A percentile compares a stretch with the other conserved stretches of the same genome.
Evolutionary conservation across 192 early-diverging fungal genomes (phyloP).

Genomic region (Oehlia diaphana): DNA sequence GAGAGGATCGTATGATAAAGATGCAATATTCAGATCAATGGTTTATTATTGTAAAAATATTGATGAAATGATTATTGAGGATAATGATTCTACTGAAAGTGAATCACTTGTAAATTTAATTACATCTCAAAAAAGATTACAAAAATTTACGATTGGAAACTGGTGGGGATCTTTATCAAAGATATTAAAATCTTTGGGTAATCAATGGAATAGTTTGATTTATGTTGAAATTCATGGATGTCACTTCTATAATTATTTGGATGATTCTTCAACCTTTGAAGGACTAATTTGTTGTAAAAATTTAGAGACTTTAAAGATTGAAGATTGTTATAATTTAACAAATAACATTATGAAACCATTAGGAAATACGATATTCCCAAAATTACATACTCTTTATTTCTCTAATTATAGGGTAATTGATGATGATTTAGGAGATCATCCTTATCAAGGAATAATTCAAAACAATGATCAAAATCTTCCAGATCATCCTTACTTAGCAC

Average conservation of each 20-base stretch:
- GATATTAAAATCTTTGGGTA: not conserved
- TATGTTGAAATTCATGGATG: not conserved
- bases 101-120: not conserved
- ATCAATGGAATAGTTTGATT: not conserved
- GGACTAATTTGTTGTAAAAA: not conserved
- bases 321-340: not conserved
- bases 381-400: not conserved
- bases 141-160: not conserved
- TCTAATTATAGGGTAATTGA: not conserved
- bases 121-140: not conserved
- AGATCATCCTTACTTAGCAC: not conserved
- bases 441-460: not conserved
- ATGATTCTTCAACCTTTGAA: not conserved
- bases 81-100: not conserved
- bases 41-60: not conserved
- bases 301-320: slow-evolving; percentile 6
- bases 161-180: not conserved
- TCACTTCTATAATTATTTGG: not conserved
- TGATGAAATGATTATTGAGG: not conserved
- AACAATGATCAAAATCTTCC: not conserved
- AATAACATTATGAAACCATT: slow-evolving; percentile 4
- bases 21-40: not conserved
- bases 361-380: not conserved
- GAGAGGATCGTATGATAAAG: not conserved
- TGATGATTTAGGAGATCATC: not conserved